These are phyloP conservation scores for Leccinum griseonigrum DNA, from an alignment of 1,284 basidiomycete genomes.

Conservation along the genomic window DNA sequence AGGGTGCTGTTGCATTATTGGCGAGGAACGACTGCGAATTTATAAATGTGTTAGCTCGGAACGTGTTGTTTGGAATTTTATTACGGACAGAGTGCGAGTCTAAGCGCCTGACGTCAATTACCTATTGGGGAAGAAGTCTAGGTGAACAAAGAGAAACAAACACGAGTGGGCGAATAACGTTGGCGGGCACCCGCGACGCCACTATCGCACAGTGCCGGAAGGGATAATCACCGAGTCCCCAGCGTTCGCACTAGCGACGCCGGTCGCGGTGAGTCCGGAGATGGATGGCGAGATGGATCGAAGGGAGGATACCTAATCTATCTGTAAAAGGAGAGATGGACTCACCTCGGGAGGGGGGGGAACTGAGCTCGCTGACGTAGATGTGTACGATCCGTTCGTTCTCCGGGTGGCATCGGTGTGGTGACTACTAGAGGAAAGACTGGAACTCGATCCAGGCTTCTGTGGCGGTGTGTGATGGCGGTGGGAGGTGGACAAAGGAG, in stretches of 20 bases:
- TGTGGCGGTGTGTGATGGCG: conserved; percentile 17
- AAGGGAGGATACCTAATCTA: conserved; percentile 1
- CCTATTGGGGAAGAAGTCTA: conserved; percentile 22
- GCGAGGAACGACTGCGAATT: conserved; percentile 7
- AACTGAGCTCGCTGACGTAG: conserved; percentile 27
- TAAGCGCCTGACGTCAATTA: conserved; percentile 30
- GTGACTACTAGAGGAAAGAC: conserved; percentile 18
- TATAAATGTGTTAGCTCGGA: conserved; percentile 24
- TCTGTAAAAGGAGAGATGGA: conserved; percentile 5
- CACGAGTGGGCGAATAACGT: conserved; percentile 3
- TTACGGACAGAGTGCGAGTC: conserved; percentile 9
- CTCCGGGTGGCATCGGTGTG: conserved; percentile 28
- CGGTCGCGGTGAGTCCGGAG: conserved; percentile 18
- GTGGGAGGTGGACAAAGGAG: conserved; percentile 1
- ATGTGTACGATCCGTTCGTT: conserved; percentile 22
- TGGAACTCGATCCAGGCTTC: conserved; percentile 29
- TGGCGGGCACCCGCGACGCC: conserved; percentile 1
- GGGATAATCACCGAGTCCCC: conserved; percentile 22
- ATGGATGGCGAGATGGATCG: background rate
- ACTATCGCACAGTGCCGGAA: conserved; percentile 14
- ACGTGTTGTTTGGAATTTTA: background rate
- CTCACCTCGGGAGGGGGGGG: conserved; percentile 22
- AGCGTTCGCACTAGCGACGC: conserved; percentile 6
- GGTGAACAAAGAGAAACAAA: conserved; percentile 16
- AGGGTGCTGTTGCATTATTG: conserved; percentile 14